These are phyloP conservation scores for Aphanomyces astaci DNA, from an alignment of 352 stramenopile species.

Conservation along the genomic window DNA sequence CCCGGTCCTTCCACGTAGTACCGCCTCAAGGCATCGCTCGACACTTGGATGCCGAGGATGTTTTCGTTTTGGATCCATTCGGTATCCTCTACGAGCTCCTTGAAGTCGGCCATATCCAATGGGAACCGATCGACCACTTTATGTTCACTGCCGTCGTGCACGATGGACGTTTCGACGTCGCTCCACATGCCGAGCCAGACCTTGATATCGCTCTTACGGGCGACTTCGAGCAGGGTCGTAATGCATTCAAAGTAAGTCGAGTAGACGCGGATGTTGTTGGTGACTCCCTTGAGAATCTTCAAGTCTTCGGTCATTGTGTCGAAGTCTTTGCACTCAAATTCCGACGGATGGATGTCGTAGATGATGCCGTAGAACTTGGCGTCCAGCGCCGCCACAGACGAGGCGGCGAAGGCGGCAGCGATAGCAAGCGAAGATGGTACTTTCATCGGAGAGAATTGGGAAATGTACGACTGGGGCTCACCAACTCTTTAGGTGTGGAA, in stretches of 20 bases:
- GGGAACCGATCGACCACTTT: no score
- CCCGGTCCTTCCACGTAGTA: slow-evolving; percentile 35
- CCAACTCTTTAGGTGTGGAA: no score
- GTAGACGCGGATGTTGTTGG: slow-evolving; percentile 13
- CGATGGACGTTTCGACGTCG: slow-evolving; percentile 12
- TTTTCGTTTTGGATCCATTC: slow-evolving; percentile 36
- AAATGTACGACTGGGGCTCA: no score
- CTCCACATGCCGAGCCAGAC: slow-evolving; percentile 66
- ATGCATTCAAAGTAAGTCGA: slow-evolving; percentile 21
- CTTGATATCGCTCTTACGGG: slow-evolving; percentile 41
- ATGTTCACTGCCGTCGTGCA: no score
- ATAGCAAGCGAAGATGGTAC: background rate
- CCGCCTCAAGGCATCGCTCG: slow-evolving; percentile 64
- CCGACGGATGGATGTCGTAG: slow-evolving; percentile 15
- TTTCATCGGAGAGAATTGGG: slow-evolving; percentile 7
- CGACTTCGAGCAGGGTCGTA: slow-evolving; percentile 36
- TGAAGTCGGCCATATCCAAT: slow-evolving; percentile 39
- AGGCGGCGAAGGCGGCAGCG: background rate
- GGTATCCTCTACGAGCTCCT: slow-evolving; percentile 31
- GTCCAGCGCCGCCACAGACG: slow-evolving; percentile 10
- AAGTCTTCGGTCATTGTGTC: slow-evolving; percentile 4
- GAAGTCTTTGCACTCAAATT: slow-evolving; percentile 10
- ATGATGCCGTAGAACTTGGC: slow-evolving; percentile 15
- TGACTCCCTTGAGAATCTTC: slow-evolving; percentile 7
- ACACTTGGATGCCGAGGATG: slow-evolving; percentile 47